Conservation (phyloP, 2,329 filamentous ascomycete species). For the Beauveria brongniartii region DNA sequence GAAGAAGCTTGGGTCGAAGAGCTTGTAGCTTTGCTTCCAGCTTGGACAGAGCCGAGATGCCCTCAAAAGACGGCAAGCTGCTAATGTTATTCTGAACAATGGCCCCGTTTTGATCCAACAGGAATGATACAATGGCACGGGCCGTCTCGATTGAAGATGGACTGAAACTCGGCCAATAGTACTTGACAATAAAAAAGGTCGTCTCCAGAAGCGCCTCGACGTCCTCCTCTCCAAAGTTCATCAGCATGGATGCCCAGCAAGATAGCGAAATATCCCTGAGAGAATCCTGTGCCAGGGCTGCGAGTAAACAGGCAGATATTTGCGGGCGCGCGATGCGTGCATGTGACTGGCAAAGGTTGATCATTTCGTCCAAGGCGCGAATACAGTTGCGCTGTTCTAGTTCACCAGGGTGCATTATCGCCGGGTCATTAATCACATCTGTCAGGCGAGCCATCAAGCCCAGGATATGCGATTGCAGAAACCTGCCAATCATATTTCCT, state of each 20-base stretch:
- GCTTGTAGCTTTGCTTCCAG: conserved; percentile 58
- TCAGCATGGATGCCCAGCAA: conserved; percentile 76
- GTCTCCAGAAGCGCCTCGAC: conserved; percentile 75
- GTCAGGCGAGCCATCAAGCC: conserved; percentile 81
- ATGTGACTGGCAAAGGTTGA: conserved; percentile 63
- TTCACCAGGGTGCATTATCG: conserved; percentile 43
- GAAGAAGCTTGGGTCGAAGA: conserved; percentile 44
- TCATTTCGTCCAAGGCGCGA: conserved; percentile 79
- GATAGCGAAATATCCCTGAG: conserved; percentile 73
- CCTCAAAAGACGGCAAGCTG: conserved; percentile 68
- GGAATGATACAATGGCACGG: conserved; percentile 52
- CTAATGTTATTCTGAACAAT: conserved; percentile 60
- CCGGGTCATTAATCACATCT: conserved; percentile 64
- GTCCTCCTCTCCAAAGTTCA: conserved; percentile 67
- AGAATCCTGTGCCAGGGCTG: conserved; percentile 65
- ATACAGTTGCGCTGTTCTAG: conserved; percentile 71
- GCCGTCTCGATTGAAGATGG: conserved; percentile 50
- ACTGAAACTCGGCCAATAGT: conserved; percentile 67
- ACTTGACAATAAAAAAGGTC: conserved; percentile 78
- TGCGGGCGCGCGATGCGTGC: conserved; percentile 78
- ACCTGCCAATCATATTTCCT: conserved; percentile 56
- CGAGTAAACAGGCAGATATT: conserved; percentile 88
- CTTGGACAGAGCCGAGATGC: conserved; percentile 60
- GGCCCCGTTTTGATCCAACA: conserved; percentile 55
- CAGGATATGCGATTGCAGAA: conserved; percentile 75